These are phyloP conservation scores for Lentinula guzmanii DNA, from an alignment of 768 basidiomycete species.

Conservation along the genomic window DNA sequence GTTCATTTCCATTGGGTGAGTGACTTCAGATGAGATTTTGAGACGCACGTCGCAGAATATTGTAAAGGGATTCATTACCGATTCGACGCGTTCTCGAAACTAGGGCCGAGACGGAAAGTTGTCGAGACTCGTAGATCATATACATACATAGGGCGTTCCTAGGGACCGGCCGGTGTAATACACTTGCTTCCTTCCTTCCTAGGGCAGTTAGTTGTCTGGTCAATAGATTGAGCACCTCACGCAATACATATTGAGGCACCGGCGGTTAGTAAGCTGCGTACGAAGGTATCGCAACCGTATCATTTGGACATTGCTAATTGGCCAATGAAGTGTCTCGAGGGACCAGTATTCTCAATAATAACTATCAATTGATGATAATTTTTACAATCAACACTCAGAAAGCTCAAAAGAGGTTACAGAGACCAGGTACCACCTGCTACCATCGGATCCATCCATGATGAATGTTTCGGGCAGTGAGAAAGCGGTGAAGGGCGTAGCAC, in stretches of 20 bases:
- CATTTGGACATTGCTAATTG: neutral
- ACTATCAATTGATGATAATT: neutral
- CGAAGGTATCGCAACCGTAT: too few relatives aligned
- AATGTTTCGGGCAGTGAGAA: neutral
- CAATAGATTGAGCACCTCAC: too few relatives aligned
- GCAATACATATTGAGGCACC: too few relatives aligned
- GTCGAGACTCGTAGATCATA: neutral
- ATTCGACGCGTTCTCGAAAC: neutral
- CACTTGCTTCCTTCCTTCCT: neutral
- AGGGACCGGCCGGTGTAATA: too few relatives aligned
- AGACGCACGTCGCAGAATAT: too few relatives aligned
- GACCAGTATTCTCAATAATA: neutral
- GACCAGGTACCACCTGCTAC: neutral
- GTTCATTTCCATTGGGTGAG: too few relatives aligned
- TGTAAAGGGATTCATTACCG: too few relatives aligned
- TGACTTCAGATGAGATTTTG: too few relatives aligned
- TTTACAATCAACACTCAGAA: neutral
- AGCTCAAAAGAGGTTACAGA: neutral
- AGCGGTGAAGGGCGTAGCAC: neutral
- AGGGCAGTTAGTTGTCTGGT: neutral
- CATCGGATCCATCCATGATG: neutral
- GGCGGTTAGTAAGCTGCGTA: too few relatives aligned
- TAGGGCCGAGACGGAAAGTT: neutral
- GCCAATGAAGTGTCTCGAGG: neutral
- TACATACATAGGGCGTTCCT: too few relatives aligned